Evolutionary conservation across 2,329 filamentous ascomycete genomes (phyloP), one percentile per base, ranked within the genome.

Genomic region (Botrytis sinoallii): DNA sequence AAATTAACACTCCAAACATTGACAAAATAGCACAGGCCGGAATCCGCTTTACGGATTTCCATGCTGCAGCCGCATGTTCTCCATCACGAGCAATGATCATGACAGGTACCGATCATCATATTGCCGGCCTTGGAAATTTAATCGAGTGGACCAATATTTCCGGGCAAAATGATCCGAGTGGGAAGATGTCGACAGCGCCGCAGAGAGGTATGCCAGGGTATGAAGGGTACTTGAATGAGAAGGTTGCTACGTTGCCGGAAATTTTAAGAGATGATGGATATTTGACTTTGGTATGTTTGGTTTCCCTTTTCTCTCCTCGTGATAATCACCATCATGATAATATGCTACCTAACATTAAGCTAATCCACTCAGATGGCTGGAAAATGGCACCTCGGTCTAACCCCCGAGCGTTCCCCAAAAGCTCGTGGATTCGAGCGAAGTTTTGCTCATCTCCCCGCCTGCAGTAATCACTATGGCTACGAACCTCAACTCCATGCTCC

Each of bases 1-100:
- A 90, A 81, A 89, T 90, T 72, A 83, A 83, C 32, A 90, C 88
- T 0, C 88, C 88, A 3, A 87, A 87, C 77, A 83, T 90, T 44
- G 86, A 89, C 80, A 84, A 83, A 42, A 79, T 88, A 4, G 85
- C 85, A 9, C 80, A 83, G 64, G 81, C 85, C 64, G 85, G 87
- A 38, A 79, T 90, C 42, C 85, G 87, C 5, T 87, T 89, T 77
- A 89, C 87, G 0, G 86, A 88, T 74, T 89, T 89, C 79, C 88
- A 90, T 77, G 86, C 88, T 0, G 88, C 88, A 0, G 86, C 88
- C 35, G 87, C 88, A 74, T 90, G 88, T 44, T 64, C 25, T 3
- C 38, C n/a, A 18, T 61, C 68, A 35, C 55, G 12, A 57, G 67
- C 87, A 64, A 90, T 90, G 88, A 85, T 90, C 71, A 85, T 89